phyloP scores from a whole-genome alignment of 768 basidiomycete genomes.

The Hypsizygus marmoreus region DNA sequence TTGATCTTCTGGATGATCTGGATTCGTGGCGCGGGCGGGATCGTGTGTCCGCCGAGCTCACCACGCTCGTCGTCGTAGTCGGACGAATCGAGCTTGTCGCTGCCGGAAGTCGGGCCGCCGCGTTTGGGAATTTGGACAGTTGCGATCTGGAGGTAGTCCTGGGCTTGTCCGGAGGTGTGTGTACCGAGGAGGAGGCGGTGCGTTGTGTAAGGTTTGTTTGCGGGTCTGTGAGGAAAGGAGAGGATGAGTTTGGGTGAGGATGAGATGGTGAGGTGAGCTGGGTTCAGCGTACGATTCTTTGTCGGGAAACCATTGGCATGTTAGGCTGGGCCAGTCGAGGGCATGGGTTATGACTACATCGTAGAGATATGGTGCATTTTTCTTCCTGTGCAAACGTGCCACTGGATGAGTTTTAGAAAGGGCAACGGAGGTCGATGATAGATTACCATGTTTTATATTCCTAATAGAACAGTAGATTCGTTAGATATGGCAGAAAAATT shows the following conservation, averaged over 20 bases:
- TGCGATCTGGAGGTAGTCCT: slow-evolving; percentile 96
- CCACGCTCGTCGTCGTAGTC: slow-evolving; percentile 92
- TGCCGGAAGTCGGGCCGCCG: slow-evolving; percentile 56
- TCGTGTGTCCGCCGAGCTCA: slow-evolving; percentile 90
- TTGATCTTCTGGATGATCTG: slow-evolving; percentile 93
- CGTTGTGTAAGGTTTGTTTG: slow-evolving; percentile 90
- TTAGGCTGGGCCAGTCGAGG: slow-evolving; percentile 96
- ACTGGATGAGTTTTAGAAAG: slow-evolving; percentile 2
- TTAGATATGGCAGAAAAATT: slow-evolving; percentile 1
- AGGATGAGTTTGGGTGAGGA: neutral
- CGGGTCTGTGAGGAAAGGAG: slow-evolving; percentile 67
- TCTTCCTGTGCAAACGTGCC: slow-evolving; percentile 63
- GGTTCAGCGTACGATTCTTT: slow-evolving; percentile 73
- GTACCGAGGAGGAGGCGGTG: slow-evolving; percentile 96
- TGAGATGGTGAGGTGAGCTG: neutral
- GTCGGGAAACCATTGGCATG: slow-evolving; percentile 99
- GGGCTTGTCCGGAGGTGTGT: slow-evolving; percentile 92
- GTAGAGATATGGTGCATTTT: slow-evolving; percentile 97
- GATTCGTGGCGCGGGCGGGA: slow-evolving; percentile 83
- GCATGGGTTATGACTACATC: slow-evolving; percentile 98
- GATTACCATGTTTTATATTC: slow-evolving; percentile 84
- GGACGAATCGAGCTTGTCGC: slow-evolving; percentile 75
- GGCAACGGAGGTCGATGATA: slow-evolving; percentile 2
- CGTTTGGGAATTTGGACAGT: slow-evolving; percentile 91
- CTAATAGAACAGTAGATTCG: slow-evolving; percentile 32